Percentiles rank a stretch among this genome's conserved stretches.
phyloP scores from a whole-genome alignment of 768 basidiomycete genomes.

The Lactifluus rugatus region DNA sequence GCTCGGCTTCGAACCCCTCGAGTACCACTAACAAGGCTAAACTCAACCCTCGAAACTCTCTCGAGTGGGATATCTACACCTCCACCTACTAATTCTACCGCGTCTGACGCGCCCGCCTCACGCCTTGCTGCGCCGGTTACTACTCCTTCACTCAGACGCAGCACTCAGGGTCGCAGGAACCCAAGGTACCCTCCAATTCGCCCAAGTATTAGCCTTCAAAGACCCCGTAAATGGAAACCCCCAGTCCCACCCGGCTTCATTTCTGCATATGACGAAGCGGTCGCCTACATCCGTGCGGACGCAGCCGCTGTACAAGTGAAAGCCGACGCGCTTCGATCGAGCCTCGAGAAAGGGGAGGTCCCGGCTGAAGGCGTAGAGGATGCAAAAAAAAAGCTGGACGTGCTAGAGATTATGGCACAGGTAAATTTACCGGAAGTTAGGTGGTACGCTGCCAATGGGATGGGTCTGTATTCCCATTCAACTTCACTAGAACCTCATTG shows the following conservation, averaged over 20 bases:
- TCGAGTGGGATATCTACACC: not conserved
- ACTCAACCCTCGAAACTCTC: conserved; percentile 9
- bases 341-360: conserved; percentile 17
- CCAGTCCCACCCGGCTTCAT: conserved; percentile 54
- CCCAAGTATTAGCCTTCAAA: conserved; percentile 41
- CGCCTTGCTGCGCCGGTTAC: not conserved
- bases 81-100: not conserved
- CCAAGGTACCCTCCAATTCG: conserved; percentile 28
- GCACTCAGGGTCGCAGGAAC: conserved; percentile 10
- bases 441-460: conserved; percentile 70
- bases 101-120: not conserved
- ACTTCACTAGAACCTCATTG: not conserved
- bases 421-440: conserved; percentile 77
- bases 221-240: conserved; percentile 53
- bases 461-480: conserved; percentile 41
- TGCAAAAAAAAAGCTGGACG: conserved; percentile 35
- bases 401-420: conserved; percentile 71
- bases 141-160: not conserved
- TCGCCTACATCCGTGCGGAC: conserved; percentile 60
- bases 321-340: conserved; percentile 30
- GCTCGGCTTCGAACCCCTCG: conserved; percentile 5
- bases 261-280: conserved; percentile 78
- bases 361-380: conserved; percentile 19
- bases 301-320: conserved; percentile 39
- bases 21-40: conserved; percentile 10